These are phyloP conservation scores for Blakeslea trispora DNA, from an alignment of 371 early-diverging fungal species.

Conservation along the genomic window DNA sequence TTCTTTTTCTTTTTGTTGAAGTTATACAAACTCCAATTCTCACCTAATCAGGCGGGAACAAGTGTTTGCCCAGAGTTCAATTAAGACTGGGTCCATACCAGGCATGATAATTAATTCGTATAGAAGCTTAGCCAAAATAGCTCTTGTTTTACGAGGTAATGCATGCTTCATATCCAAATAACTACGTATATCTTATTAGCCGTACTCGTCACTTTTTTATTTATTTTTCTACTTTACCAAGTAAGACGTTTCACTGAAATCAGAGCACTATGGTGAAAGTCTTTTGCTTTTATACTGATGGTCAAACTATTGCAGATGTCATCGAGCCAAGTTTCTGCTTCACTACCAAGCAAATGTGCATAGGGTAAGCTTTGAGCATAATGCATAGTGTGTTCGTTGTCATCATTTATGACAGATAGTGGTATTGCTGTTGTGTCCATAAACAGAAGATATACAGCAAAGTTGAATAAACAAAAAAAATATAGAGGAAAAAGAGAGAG, in stretches of 20 bases:
- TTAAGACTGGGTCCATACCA: constrained; percentile 63
- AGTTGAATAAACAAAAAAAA: no score
- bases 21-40: no score
- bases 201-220: neutral
- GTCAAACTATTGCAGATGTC: constrained; percentile 57
- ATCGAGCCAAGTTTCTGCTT: constrained; percentile 58
- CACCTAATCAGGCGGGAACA: constrained; percentile 67
- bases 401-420: constrained; percentile 42
- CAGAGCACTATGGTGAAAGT: constrained; percentile 60
- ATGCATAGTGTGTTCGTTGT: constrained; percentile 42
- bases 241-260: constrained; percentile 61
- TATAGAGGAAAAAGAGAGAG: no score
- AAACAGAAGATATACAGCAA: no score
- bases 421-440: constrained; percentile 27
- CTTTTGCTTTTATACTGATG: constrained; percentile 54
- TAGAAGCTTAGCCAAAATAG: constrained; percentile 56
- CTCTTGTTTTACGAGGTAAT: constrained; percentile 61
- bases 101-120: constrained; percentile 59
- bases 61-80: constrained; percentile 57
- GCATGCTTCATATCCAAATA: constrained; percentile 70
- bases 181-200: constrained; percentile 23
- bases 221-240: constrained; percentile 38
- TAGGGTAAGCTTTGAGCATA: constrained; percentile 59
- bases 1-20: no score
- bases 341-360: constrained; percentile 48